Evolutionary conservation across 2,329 filamentous ascomycete species (phyloP).

Genomic region (Curvularia eragrostidis): DNA sequence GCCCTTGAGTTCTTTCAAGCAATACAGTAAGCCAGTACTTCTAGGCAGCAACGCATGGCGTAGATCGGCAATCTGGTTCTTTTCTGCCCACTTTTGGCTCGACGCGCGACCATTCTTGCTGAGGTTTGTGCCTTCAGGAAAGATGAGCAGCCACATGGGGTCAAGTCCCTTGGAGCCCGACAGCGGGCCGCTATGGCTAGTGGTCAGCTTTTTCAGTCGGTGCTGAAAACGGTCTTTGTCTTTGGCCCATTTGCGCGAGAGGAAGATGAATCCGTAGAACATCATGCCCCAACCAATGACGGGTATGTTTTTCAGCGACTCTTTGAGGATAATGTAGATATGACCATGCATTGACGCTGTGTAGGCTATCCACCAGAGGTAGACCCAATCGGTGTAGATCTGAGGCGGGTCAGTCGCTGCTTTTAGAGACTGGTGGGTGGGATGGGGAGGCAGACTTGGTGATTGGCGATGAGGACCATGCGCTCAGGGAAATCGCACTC

Average conservation of each 20-base stretch:
- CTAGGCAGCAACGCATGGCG: slow-evolving; percentile 77
- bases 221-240: slow-evolving; percentile 78
- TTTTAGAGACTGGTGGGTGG: background rate
- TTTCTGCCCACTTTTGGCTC: slow-evolving; percentile 77
- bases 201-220: slow-evolving; percentile 74
- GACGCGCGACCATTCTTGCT: slow-evolving; percentile 73
- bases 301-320: slow-evolving; percentile 84
- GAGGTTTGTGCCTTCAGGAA: slow-evolving; percentile 86
- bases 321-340: slow-evolving; percentile 88
- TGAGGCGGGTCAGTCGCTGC: slow-evolving; percentile 30
- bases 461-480: slow-evolving; percentile 82
- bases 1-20: slow-evolving; percentile 74
- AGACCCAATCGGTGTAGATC: slow-evolving; percentile 90
- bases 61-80: slow-evolving; percentile 72
- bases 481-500: slow-evolving; percentile 81
- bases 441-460: slow-evolving; percentile 60
- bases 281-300: slow-evolving; percentile 82
- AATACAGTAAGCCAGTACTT: slow-evolving; percentile 81
- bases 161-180: slow-evolving; percentile 60
- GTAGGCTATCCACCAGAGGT: slow-evolving; percentile 92
- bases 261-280: slow-evolving; percentile 89
- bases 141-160: slow-evolving; percentile 90
- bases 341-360: slow-evolving; percentile 81
- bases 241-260: slow-evolving; percentile 86
- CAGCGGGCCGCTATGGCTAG: slow-evolving; percentile 48